Evolutionary conservation across 495 filamentous ascomycete species (phyloP).

Genomic region (Penicillium lividum): DNA sequence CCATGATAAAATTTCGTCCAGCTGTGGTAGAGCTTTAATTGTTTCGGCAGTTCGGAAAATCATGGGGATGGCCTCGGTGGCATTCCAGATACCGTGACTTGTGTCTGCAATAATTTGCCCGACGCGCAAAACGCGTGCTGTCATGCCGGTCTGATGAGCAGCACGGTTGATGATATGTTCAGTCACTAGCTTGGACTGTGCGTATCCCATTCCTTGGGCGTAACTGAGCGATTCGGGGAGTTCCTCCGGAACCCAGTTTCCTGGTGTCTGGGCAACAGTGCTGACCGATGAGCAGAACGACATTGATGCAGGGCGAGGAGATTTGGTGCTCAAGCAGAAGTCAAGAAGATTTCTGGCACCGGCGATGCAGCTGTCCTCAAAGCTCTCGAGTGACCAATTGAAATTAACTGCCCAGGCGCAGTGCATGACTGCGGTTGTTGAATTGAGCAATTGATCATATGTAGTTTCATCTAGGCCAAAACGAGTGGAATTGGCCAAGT

Average conservation of each 20-base stretch:
- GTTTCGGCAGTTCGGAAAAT: conserved; percentile 52
- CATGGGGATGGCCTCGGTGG: conserved; percentile 62
- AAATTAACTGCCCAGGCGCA: conserved; percentile 76
- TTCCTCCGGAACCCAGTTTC: conserved; percentile 44
- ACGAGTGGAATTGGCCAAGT: conserved; percentile 32
- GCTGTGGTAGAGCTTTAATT: conserved; percentile 51
- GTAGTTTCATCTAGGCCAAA: conserved; percentile 45
- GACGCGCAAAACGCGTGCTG: conserved; percentile 48
- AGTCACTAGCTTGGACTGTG: conserved; percentile 62
- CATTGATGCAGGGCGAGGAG: conserved; percentile 38
- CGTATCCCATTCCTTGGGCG: conserved; percentile 59
- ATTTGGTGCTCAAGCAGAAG: conserved; percentile 45
- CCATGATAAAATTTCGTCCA: conserved; percentile 57
- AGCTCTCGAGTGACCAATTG: conserved; percentile 59
- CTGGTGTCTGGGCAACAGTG: conserved; percentile 37
- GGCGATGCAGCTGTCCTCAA: conserved; percentile 56
- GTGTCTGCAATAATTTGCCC: conserved; percentile 62
- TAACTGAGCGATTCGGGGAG: conserved; percentile 48
- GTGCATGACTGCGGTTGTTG: conserved; percentile 61
- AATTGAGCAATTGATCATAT: conserved; percentile 42
- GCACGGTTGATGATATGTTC: conserved; percentile 51
- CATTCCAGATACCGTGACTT: conserved; percentile 59
- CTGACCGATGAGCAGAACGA: conserved; percentile 64
- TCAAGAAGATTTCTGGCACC: conserved; percentile 56
- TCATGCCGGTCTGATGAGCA: conserved; percentile 31